phyloP scores from a whole-genome alignment of 352 stramenopile genomes.

The Pythium aristosporum region DNA sequence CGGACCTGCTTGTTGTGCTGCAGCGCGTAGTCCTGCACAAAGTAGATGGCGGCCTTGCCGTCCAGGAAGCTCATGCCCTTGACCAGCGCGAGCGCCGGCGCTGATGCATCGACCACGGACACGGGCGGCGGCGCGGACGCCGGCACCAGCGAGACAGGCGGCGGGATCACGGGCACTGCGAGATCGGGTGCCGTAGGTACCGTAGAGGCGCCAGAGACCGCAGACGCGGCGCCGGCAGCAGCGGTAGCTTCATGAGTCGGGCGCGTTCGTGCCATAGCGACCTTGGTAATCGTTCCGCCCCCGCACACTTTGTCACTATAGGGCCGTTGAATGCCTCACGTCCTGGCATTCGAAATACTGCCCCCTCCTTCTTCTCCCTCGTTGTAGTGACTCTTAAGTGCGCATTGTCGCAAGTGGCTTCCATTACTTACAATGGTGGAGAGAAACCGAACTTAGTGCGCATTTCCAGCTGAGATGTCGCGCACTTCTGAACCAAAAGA shows the following conservation, averaged over 20 bases:
- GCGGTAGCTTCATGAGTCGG: not conserved
- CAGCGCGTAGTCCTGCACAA: conserved; percentile 64
- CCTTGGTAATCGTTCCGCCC: not conserved
- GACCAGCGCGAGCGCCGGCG: conserved; percentile 26
- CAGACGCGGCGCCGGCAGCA: not conserved
- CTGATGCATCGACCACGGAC: not conserved
- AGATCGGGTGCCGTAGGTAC: too few species aligned
- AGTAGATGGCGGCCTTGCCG: conserved; percentile 48
- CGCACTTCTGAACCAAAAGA: not conserved
- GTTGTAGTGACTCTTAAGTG: conserved; percentile 15
- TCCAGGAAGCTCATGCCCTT: conserved; percentile 48
- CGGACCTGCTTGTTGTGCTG: conserved; percentile 57
- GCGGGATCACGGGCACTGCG: not conserved
- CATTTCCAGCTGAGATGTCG: not conserved
- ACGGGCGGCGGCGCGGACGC: not conserved
- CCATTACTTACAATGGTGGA: too few species aligned
- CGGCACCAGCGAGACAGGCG: not conserved
- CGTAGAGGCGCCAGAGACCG: too few species aligned
- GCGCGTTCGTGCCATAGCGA: conserved; percentile 1
- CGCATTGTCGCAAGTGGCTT: not conserved
- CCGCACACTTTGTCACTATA: conserved; percentile 23
- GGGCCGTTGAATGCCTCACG: not conserved
- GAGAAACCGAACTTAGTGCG: not conserved
- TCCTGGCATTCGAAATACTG: conserved; percentile 8
- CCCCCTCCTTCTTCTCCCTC: not conserved